phyloP scores from a whole-genome alignment of 352 stramenopile species.

The Pythium graminicola region DNA sequence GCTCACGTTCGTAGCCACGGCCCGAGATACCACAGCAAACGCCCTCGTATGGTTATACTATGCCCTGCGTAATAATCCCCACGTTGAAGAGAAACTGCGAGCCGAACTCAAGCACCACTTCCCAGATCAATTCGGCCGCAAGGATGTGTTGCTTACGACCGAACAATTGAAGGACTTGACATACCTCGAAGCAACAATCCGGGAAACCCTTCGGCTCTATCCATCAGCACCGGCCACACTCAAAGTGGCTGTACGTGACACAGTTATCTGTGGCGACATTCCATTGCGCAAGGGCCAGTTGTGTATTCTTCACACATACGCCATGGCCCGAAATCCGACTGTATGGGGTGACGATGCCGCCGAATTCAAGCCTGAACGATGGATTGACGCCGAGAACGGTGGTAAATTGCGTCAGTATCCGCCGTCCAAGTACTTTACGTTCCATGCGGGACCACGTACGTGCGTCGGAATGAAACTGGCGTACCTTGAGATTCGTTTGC shows the following conservation, averaged over 20 bases:
- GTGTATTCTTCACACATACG: not conserved
- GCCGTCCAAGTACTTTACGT: not conserved
- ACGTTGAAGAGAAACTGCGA: constrained; percentile 37
- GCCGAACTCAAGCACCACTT: constrained; percentile 32
- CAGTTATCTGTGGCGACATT: not conserved
- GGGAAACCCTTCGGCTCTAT: not conserved
- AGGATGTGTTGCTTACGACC: constrained; percentile 22
- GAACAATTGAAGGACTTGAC: constrained; percentile 46
- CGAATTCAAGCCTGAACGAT: not conserved
- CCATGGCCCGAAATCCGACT: not conserved
- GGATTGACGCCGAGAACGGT: not conserved
- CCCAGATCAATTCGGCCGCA: constrained; percentile 22
- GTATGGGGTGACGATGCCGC: not conserved
- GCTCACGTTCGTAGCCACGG: constrained; percentile 61
- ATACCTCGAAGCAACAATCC: constrained; percentile 36
- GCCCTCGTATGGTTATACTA: constrained; percentile 71
- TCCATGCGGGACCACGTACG: not conserved
- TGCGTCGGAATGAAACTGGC: not conserved
- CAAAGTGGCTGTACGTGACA: not conserved
- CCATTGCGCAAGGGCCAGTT: not conserved
- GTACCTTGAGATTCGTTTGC: not conserved
- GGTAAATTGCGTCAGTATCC: not conserved
- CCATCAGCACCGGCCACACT: not conserved
- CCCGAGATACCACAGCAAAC: constrained; percentile 67
- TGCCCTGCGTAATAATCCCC: constrained; percentile 52